phyloP scores from a whole-genome alignment of 257 asterid species.

The Thymus mandschuricus region DNA sequence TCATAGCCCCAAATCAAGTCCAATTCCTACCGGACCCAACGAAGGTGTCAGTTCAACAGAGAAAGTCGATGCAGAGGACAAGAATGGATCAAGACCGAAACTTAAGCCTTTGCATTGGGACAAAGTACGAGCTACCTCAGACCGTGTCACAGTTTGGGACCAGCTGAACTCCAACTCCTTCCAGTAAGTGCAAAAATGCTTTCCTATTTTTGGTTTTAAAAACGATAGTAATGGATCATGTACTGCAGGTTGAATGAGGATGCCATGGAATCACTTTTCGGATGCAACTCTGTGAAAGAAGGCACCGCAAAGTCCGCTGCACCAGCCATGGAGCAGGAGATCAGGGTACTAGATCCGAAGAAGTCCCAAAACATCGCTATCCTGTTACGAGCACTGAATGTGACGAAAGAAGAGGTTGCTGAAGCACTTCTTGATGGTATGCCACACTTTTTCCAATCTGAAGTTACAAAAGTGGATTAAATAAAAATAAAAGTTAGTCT shows the following conservation, averaged over 20 bases:
- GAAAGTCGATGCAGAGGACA: slow-evolving; percentile 49
- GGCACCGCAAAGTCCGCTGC: slow-evolving; percentile 50
- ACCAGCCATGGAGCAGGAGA: slow-evolving; percentile 65
- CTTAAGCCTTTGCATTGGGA: slow-evolving; percentile 98
- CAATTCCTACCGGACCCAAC: background rate
- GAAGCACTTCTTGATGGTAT: slow-evolving; percentile 92
- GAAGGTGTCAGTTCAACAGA: slow-evolving; percentile 43
- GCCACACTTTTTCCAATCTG: slow-evolving; percentile 26
- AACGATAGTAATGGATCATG: no score
- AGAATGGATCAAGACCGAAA: slow-evolving; percentile 72
- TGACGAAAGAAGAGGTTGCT: slow-evolving; percentile 85
- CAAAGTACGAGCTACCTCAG: slow-evolving; percentile 94
- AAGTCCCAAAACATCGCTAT: slow-evolving; percentile 97
- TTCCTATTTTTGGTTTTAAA: no score
- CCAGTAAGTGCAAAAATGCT: slow-evolving; percentile 63
- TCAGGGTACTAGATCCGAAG: slow-evolving; percentile 92
- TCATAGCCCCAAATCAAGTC: slow-evolving; percentile 38
- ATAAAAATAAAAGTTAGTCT: background rate
- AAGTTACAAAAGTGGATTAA: slow-evolving; percentile 14
- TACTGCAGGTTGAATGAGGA: slow-evolving; percentile 77
- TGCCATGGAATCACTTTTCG: slow-evolving; percentile 94
- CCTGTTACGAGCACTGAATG: slow-evolving; percentile 86
- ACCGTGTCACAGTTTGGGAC: slow-evolving; percentile 95
- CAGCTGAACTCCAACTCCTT: slow-evolving; percentile 88
- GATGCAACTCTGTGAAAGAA: slow-evolving; percentile 70